These are phyloP conservation scores for Capillidium heterosporum DNA, from an alignment of 371 early-diverging fungal species.

Conservation along the genomic window DNA sequence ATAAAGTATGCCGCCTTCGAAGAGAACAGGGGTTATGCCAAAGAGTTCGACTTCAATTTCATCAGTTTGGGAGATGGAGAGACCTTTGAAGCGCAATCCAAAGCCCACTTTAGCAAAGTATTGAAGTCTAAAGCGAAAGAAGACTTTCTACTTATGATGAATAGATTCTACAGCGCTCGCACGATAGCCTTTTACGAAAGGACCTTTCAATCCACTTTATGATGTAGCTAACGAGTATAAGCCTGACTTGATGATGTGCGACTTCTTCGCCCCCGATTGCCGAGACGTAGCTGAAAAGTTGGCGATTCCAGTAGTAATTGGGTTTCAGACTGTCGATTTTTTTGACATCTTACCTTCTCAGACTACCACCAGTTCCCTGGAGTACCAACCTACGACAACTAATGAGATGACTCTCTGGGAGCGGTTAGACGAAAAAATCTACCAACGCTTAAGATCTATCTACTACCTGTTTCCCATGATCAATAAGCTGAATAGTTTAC, in stretches of 20 bases:
- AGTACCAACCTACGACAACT: not conserved
- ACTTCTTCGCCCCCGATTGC: slow-evolving; percentile 1
- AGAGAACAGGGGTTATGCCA: not conserved
- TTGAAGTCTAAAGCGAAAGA: not conserved
- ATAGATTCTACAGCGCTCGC: not conserved
- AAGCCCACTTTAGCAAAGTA: not conserved
- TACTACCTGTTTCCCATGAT: not conserved
- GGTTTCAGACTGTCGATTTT: not conserved
- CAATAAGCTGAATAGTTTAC: not conserved
- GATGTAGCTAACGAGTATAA: not conserved
- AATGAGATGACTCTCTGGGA: not conserved
- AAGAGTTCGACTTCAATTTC: no score
- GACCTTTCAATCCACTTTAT: not conserved
- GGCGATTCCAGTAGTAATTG: not conserved
- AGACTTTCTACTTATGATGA: not conserved
- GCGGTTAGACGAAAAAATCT: not conserved
- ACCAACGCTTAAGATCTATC: not conserved
- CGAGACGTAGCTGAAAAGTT: not conserved
- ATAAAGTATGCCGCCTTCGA: not conserved
- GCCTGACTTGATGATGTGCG: slow-evolving; percentile 6
- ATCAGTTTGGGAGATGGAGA: not conserved
- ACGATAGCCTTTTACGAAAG: not conserved
- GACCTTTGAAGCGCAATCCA: not conserved
- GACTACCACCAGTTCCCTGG: no score
- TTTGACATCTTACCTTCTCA: no score